phyloP scores from a whole-genome alignment of 2,329 filamentous ascomycete genomes.

The Arthroderma uncinatum region DNA sequence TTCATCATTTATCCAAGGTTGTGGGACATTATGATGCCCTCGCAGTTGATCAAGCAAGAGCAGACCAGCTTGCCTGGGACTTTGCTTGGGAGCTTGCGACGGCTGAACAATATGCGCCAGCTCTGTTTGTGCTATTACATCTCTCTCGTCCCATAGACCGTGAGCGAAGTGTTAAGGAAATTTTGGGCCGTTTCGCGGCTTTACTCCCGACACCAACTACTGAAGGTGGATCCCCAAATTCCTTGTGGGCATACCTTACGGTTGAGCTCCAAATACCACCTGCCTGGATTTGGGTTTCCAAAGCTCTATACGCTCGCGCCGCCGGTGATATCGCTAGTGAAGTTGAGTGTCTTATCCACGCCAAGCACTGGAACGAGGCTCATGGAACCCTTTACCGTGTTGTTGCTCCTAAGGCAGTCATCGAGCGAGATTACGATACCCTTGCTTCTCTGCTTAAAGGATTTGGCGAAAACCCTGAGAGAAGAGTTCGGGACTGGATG shows the following conservation, averaged over 20 bases:
- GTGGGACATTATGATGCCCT: slow-evolving; percentile 40
- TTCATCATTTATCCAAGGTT: slow-evolving; percentile 49
- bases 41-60: slow-evolving; percentile 46
- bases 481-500: slow-evolving; percentile 60
- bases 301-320: slow-evolving; percentile 69
- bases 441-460: slow-evolving; percentile 58
- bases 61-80: slow-evolving; percentile 54
- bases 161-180: slow-evolving; percentile 56
- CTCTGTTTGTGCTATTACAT: slow-evolving; percentile 67
- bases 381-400: slow-evolving; percentile 70
- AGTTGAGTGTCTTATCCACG: slow-evolving; percentile 68
- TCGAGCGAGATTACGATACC: slow-evolving; percentile 65
- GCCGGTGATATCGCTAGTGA: slow-evolving; percentile 59
- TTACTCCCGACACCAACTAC: slow-evolving; percentile 50
- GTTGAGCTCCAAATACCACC: slow-evolving; percentile 59
- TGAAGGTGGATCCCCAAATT: slow-evolving; percentile 30
- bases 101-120: slow-evolving; percentile 56
- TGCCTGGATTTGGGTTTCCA: slow-evolving; percentile 76
- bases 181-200: slow-evolving; percentile 60
- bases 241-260: slow-evolving; percentile 49
- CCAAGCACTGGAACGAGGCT: slow-evolving; percentile 64
- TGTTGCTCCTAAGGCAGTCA: slow-evolving; percentile 71
- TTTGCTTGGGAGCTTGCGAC: slow-evolving; percentile 45
- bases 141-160: slow-evolving; percentile 54
- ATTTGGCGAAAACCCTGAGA: slow-evolving; percentile 53